These are phyloP conservation scores for Talaromyces sp. DNA, from an alignment of 2,329 filamentous ascomycete genomes.

Conservation along the genomic window DNA sequence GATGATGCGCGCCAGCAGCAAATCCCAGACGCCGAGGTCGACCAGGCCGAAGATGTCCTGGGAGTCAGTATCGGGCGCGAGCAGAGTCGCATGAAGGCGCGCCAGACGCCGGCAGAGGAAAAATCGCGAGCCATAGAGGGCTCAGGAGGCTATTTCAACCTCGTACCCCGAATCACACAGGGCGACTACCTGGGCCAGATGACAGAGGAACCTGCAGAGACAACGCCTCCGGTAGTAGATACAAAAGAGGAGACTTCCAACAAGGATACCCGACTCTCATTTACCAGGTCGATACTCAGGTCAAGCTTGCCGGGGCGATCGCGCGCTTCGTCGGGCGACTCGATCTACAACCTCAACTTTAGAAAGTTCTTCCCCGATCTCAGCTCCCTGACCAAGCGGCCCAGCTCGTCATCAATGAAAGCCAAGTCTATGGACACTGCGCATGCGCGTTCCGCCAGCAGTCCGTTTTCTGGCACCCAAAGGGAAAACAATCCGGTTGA, in stretches of 20 bases:
- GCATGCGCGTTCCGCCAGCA: conserved; percentile 5
- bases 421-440: conserved; percentile 14
- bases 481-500: conserved; percentile 10
- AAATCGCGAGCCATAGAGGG: conserved; percentile 53
- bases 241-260: conserved; percentile 9
- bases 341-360: conserved; percentile 19
- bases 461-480: conserved; percentile 4
- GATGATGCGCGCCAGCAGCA: background rate
- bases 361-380: conserved; percentile 33
- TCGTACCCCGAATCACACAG: conserved; percentile 20
- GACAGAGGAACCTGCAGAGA: conserved; percentile 27
- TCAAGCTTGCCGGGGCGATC: conserved; percentile 23
- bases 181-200: conserved; percentile 25
- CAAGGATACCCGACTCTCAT: background rate
- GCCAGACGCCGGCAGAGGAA: conserved; percentile 53
- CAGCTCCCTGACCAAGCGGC: conserved; percentile 24
- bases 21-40: conserved; percentile 21
- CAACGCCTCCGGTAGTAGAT: background rate
- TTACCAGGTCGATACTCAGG: conserved; percentile 3
- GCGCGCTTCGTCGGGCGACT: conserved; percentile 32
- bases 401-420: conserved; percentile 23
- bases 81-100: conserved; percentile 53
- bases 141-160: conserved; percentile 44
- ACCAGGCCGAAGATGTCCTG: conserved; percentile 40
- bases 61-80: conserved; percentile 55